These are phyloP conservation scores for Hygrophoropsis aurantiaca DNA, from an alignment of 768 basidiomycete genomes.

Conservation along the genomic window DNA sequence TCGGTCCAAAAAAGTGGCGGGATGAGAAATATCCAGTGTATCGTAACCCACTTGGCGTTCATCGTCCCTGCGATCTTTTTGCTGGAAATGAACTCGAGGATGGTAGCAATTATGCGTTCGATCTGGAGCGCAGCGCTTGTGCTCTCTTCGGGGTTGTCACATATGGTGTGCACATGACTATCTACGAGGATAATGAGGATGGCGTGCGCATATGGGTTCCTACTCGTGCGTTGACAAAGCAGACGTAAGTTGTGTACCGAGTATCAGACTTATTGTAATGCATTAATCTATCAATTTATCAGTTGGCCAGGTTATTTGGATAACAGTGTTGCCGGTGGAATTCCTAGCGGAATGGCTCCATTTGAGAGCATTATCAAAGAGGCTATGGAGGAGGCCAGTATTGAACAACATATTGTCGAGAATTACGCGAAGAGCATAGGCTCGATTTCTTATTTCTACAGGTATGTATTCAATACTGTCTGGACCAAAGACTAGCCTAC, in stretches of 20 bases:
- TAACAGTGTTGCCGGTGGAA: constrained; percentile 91
- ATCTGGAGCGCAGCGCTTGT: constrained; percentile 88
- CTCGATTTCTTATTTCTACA: constrained; percentile 78
- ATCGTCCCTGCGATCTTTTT: constrained; percentile 33
- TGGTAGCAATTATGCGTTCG: constrained; percentile 69
- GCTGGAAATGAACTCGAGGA: constrained; percentile 24
- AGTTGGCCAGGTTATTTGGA: constrained; percentile 88
- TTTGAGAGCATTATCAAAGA: constrained; percentile 86
- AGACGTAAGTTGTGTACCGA: constrained; percentile 58
- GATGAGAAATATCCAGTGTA: constrained; percentile 82
- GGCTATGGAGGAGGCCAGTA: constrained; percentile 89
- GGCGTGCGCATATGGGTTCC: constrained; percentile 82
- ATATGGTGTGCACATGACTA: constrained; percentile 90
- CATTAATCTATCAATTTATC: background rate
- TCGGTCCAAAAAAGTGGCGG: constrained; percentile 81
- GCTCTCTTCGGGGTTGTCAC: constrained; percentile 88
- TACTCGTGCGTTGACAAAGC: constrained; percentile 80
- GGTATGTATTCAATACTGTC: constrained; percentile 35
- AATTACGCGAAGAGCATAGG: constrained; percentile 62
- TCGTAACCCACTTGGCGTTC: constrained; percentile 60
- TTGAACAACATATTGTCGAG: constrained; percentile 64
- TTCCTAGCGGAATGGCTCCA: constrained; percentile 71
- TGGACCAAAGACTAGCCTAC: too few relatives aligned
- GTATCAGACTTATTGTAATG: background rate
- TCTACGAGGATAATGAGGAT: constrained; percentile 47